Base-by-base conservation (phyloP, 495 filamentous ascomycete genomes). In the Rhizodiscina lignyota region DNA sequence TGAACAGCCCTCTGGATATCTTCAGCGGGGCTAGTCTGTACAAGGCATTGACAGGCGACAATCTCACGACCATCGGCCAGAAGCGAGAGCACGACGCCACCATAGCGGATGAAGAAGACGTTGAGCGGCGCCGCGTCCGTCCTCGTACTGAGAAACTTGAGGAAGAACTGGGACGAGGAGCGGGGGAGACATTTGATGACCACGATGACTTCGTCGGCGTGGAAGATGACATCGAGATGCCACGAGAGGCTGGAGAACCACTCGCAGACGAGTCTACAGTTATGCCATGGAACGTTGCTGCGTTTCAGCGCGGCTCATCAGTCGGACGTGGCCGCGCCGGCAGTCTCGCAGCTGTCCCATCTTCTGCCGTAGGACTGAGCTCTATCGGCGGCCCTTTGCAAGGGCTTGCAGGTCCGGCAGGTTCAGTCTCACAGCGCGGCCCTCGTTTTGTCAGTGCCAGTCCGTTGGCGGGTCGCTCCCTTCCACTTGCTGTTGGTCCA, bases 281-380 rank as follows among this genome's bases (percentile, higher is more conserved):
- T 22, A 71, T 81, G 65, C 77, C 77, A 28, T 83, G 77, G 77
- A 81, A 81, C 43, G 63, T 72, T 43, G 69, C 61, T 16, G 66
- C 69, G 18, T 79, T 74, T 2, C 42, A 67, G 2, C 62, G 68
- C 30, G 68, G 67, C 34, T 77, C 73, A 17, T 52, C 49, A 18
- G 44, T 36, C 4, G 54, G 58, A n/a, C 61, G 57, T 15, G 56
- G 53, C 4, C 61, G 62, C 24, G 34, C 38, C 24, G 46, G 31
- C 11, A 41, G 48, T 18, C 50, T 39, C 28, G 47, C 32, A 4
- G 20, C 27, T 8, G 21, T 40, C 30, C 37, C 35, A 10, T 32
- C 22, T 15, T 39, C 44, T 30, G 27, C 22, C 28, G 34, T 37
- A 4, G 47, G 43, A 19, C 51, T 47, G 2, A 52, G 53, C 24